Percentiles rank a stretch among this genome's conserved stretches.
phyloP scores from a whole-genome alignment of 2,329 filamentous ascomycete genomes.

The Teratosphaeria nubilosa region DNA sequence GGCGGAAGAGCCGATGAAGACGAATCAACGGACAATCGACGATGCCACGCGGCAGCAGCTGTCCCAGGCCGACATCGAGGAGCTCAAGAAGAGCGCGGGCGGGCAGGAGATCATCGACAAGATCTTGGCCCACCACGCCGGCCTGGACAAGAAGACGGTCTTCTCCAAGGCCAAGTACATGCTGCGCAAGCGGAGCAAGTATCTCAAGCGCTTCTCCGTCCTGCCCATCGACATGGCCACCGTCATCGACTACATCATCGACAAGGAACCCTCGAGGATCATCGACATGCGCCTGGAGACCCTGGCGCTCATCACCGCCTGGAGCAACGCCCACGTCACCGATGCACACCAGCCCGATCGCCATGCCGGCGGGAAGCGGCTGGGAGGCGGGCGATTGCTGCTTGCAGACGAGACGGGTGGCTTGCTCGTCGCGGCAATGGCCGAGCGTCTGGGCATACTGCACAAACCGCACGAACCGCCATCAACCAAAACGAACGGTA shows the following conservation, averaged over 20 bases:
- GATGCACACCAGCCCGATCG: constrained; percentile 25
- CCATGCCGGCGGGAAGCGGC: constrained; percentile 18
- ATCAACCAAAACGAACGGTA: constrained; percentile 17
- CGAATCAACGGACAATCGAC: constrained; percentile 54
- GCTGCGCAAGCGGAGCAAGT: constrained; percentile 86
- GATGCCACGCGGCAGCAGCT: constrained; percentile 63
- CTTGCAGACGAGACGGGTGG: constrained; percentile 82
- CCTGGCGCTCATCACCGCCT: constrained; percentile 71
- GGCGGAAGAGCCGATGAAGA: constrained; percentile 40
- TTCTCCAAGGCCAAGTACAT: constrained; percentile 96
- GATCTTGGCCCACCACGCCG: constrained; percentile 78
- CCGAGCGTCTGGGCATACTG: constrained; percentile 79
- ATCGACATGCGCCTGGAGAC: constrained; percentile 81
- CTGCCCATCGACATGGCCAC: constrained; percentile 71
- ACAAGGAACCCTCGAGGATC: constrained; percentile 70
- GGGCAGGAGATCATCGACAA: constrained; percentile 89
- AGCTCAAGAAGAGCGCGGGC: constrained; percentile 57
- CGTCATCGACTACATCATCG: constrained; percentile 66
- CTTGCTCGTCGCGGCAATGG: constrained; percentile 69
- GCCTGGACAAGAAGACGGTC: constrained; percentile 84
- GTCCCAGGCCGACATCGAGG: constrained; percentile 60
- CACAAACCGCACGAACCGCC: not conserved
- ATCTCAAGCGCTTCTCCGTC: constrained; percentile 76
- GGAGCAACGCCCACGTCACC: constrained; percentile 79
- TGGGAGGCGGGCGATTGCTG: constrained; percentile 57